Evolutionary conservation across 352 stramenopile species (phyloP), one percentile per base, ranked within the genome.

Genomic region (Globisporangium cylindrosporum): DNA sequence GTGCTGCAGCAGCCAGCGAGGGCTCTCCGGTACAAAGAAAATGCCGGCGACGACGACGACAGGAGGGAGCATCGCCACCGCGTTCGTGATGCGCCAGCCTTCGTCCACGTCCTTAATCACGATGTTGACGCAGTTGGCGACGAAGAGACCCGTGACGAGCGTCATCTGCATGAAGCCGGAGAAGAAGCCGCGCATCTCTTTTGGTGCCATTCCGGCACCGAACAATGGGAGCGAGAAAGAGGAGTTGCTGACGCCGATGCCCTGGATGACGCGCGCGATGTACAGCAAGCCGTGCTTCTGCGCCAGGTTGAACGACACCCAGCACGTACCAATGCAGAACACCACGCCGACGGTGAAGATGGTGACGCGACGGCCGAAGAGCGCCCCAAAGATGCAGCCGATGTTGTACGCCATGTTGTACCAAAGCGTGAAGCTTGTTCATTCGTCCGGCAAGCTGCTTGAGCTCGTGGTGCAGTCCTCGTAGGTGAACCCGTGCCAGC

Each of bases 11-110:
- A 73, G 73, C 73, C 73, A 88, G 22, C 79, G 77, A 48, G 79
- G 79, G n/a, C 69, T 80, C 59, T 88, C 79, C 0, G 79, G 79
- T n/a, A 87, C 77, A 58, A 74, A 81, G 24, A 66, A 80, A 61
- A 87, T 78, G 51, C 75, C 73, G 14, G 69, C 15, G 59, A 83
- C 72, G 0, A 87, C 77, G 22, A 83, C 70, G 4, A 78, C 9
- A 1, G 76, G 73, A 24, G 73, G 51, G 0, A 59, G 59, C 68
- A 82, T 78, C 1, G 76, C 65, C 8, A 82, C 61, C n/a, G 62
- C 73, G 29, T 82, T 82, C 58, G 73, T 80, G 9, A 62, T 78
- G 29, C 76, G 70, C 76, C 76, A 82, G 48, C 76, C 32, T 38
- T 38, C 76, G 48, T 74, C 61, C 8, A 43, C 48, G 59, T 80